phyloP scores from a whole-genome alignment of 495 filamentous ascomycete genomes.

The Hypoxylon cercidicola region DNA sequence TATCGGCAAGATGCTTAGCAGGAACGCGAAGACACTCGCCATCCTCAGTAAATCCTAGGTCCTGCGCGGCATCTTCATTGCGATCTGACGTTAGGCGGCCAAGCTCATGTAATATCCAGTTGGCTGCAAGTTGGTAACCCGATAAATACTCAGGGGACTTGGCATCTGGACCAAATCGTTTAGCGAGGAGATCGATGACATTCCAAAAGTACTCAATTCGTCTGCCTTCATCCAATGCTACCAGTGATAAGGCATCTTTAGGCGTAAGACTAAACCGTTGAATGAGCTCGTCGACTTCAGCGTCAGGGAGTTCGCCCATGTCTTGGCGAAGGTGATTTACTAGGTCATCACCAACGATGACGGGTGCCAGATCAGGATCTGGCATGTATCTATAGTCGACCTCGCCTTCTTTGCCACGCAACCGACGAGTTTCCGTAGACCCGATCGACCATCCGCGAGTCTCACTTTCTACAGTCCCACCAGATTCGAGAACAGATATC shows the following conservation, averaged over 20 bases:
- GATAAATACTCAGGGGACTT: constrained; percentile 20
- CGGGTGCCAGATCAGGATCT: constrained; percentile 86
- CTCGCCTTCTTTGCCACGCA: constrained; percentile 95
- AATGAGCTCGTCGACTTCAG: constrained; percentile 68
- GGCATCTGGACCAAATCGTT: constrained; percentile 51
- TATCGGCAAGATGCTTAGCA: constrained; percentile 68
- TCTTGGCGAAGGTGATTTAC: constrained; percentile 67
- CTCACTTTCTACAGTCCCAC: constrained; percentile 83
- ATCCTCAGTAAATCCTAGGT: constrained; percentile 51
- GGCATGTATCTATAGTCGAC: constrained; percentile 99
- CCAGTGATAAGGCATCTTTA: constrained; percentile 89
- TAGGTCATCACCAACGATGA: constrained; percentile 78
- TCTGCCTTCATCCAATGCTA: constrained; percentile 80
- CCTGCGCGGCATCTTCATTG: constrained; percentile 47
- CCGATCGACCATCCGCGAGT: constrained; percentile 92
- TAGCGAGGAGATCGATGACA: constrained; percentile 67
- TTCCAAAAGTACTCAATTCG: constrained; percentile 86
- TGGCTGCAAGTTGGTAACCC: constrained; percentile 57
- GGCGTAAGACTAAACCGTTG: constrained; percentile 69
- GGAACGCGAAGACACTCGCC: constrained; percentile 64
- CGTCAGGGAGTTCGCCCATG: constrained; percentile 76
- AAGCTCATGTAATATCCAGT: constrained; percentile 89
- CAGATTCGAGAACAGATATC: constrained; percentile 80
- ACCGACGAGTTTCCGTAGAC: constrained; percentile 76
- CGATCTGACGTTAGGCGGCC: constrained; percentile 69